Evolutionary conservation across 345 rosid species (phyloP).

Genomic region (Schrenkiella parvula): DNA sequence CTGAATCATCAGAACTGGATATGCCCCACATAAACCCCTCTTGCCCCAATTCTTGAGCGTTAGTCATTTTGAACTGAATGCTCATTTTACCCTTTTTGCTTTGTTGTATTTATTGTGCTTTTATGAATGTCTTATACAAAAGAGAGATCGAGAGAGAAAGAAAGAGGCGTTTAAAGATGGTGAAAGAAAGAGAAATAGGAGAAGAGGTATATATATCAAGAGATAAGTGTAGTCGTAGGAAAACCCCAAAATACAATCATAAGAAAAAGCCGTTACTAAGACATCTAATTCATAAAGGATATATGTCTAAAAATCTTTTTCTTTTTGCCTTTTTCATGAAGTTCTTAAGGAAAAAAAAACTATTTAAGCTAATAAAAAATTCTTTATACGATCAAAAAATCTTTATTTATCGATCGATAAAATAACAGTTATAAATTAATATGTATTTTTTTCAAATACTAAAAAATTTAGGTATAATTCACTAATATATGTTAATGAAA

Average conservation of each 20-base stretch:
- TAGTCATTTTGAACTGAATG: conserved; percentile 27
- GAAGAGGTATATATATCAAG: conserved; percentile 5
- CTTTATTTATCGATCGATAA: not conserved
- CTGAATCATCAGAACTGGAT: conserved; percentile 37
- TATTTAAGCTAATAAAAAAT: not conserved
- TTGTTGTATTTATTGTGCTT: conserved; percentile 13
- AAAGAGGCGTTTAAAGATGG: conserved; percentile 24
- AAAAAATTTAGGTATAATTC: not conserved
- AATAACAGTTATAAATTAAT: not conserved
- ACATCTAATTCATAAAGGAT: conserved; percentile 40
- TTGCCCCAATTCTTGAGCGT: conserved; percentile 30
- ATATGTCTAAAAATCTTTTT: not conserved
- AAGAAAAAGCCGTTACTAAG: conserved; percentile 54
- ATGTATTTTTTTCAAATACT: not conserved
- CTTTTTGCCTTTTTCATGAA: not conserved
- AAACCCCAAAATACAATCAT: conserved; percentile 58
- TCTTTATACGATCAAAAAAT: not conserved
- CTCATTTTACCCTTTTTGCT: conserved; percentile 9
- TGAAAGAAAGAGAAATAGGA: conserved; percentile 17
- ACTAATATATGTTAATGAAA: too few species aligned
- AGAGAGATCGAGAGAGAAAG: not conserved
- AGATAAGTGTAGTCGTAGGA: conserved; percentile 17
- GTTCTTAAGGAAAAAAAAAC: not conserved
- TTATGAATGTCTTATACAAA: conserved; percentile 6
- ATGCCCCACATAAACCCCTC: conserved; percentile 38